Evolutionary conservation across 2,329 filamentous ascomycete species (phyloP).

Genomic region (Ascochyta viciae-villosae): DNA sequence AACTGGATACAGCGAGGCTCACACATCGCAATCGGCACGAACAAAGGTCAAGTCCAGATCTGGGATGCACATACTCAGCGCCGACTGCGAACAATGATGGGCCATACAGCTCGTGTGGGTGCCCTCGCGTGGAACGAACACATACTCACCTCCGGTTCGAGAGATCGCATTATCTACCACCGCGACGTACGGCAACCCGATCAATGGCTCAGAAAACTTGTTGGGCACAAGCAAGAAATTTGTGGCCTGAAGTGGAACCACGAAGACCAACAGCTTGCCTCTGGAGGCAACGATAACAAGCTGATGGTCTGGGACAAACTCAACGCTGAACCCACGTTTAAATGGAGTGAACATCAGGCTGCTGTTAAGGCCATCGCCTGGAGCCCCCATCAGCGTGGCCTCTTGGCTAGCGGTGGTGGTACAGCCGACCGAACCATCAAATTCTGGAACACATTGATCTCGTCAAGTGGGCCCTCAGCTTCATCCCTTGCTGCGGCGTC

Average conservation of each 20-base stretch:
- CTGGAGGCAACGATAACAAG: constrained; percentile 98
- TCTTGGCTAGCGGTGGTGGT: constrained; percentile 94
- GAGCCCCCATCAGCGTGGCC: constrained; percentile 93
- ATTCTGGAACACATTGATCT: constrained; percentile 95
- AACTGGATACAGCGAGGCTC: constrained; percentile 98
- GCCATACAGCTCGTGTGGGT: constrained; percentile 90
- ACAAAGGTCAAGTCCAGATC: constrained; percentile 93
- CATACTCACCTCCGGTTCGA: constrained; percentile 92
- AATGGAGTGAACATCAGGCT: constrained; percentile 92
- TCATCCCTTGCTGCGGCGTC: constrained; percentile 51
- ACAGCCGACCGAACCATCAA: constrained; percentile 96
- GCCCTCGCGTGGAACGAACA: constrained; percentile 98
- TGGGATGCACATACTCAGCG: constrained; percentile 93
- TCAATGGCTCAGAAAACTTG: constrained; percentile 84
- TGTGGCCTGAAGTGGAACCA: constrained; percentile 97
- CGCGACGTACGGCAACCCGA: constrained; percentile 92
- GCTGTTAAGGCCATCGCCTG: constrained; percentile 98
- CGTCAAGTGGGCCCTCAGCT: constrained; percentile 57
- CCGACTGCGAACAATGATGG: constrained; percentile 92
- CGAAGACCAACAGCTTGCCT: constrained; percentile 92
- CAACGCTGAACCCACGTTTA: constrained; percentile 88
- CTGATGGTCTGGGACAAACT: constrained; percentile 98
- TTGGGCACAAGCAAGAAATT: constrained; percentile 97
- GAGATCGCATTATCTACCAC: constrained; percentile 92
- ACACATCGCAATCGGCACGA: constrained; percentile 92